Conservation (phyloP, 768 basidiomycete species). For the Boletus vermiculosoides region DNA sequence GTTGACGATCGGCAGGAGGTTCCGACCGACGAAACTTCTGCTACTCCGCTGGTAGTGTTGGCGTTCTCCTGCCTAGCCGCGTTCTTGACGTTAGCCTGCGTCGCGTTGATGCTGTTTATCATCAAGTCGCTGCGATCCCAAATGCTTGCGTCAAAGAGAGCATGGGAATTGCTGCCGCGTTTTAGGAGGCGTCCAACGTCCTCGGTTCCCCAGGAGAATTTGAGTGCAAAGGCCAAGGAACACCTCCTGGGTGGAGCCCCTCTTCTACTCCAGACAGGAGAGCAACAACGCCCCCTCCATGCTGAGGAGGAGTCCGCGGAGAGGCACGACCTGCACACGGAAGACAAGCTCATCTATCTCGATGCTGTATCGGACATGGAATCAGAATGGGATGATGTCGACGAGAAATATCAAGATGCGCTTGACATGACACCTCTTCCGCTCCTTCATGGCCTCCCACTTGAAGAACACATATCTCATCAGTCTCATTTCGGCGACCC, state of each 20-base stretch:
- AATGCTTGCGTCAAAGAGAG: slow-evolving; percentile 20
- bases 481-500: slow-evolving; percentile 13
- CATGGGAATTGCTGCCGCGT: slow-evolving; percentile 25
- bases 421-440: slow-evolving; percentile 28
- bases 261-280: slow-evolving; percentile 3
- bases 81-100: slow-evolving; percentile 24
- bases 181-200: slow-evolving; percentile 11
- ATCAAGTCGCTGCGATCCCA: slow-evolving; percentile 17
- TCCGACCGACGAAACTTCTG: not conserved
- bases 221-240: not conserved
- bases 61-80: slow-evolving; percentile 27
- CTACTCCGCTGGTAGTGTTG: slow-evolving; percentile 17
- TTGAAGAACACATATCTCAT: slow-evolving; percentile 7
- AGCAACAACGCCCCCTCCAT: not conserved
- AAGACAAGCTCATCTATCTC: slow-evolving; percentile 5
- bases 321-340: not conserved
- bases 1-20: not conserved
- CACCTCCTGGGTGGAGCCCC: not conserved
- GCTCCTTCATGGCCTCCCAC: slow-evolving; percentile 19
- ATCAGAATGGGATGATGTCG: slow-evolving; percentile 26
- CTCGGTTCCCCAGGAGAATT: not conserved
- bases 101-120: slow-evolving; percentile 22
- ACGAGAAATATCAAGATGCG: slow-evolving; percentile 33
- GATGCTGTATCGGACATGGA: slow-evolving; percentile 21
- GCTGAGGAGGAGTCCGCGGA: slow-evolving; percentile 3